phyloP scores from a whole-genome alignment of 257 asterid species.

The Gentiana macrophylla region DNA sequence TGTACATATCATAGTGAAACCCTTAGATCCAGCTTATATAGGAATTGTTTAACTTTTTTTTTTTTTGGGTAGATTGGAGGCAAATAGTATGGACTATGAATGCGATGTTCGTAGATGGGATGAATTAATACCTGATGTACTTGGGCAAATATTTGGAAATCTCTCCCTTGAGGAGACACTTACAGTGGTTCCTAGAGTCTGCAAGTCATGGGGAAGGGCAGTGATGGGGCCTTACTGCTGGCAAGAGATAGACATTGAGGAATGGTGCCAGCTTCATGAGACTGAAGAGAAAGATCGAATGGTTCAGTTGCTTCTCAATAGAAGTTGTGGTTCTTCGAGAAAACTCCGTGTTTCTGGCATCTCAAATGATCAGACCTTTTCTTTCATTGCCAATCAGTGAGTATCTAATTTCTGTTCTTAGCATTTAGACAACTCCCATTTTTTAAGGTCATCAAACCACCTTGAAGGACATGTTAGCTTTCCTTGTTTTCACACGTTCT shows the following conservation, averaged over 20 bases:
- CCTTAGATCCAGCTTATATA: not conserved
- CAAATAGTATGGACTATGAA: slow-evolving; percentile 38
- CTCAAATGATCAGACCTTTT: slow-evolving; percentile 36
- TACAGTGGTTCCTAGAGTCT: slow-evolving; percentile 68
- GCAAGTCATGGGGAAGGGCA: slow-evolving; percentile 78
- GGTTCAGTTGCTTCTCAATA: slow-evolving; percentile 48
- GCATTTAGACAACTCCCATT: too few relatives aligned
- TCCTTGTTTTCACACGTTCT: too few relatives aligned
- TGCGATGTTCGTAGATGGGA: slow-evolving; percentile 48
- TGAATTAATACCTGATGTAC: slow-evolving; percentile 76
- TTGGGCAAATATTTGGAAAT: slow-evolving; percentile 72
- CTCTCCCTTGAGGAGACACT: slow-evolving; percentile 56
- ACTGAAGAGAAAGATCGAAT: slow-evolving; percentile 44
- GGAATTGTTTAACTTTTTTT: not conserved
- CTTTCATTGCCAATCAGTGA: slow-evolving; percentile 61
- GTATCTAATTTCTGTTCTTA: slow-evolving; percentile 10
- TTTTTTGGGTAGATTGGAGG: not conserved
- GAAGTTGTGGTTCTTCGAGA: slow-evolving; percentile 63
- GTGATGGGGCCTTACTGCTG: slow-evolving; percentile 75
- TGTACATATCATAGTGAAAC: not conserved
- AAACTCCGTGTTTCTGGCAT: slow-evolving; percentile 59
- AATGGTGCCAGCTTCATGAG: slow-evolving; percentile 53
- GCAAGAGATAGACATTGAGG: slow-evolving; percentile 88
- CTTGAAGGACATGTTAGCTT: not conserved
- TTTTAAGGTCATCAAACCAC: too few relatives aligned